phyloP scores from a whole-genome alignment of 352 stramenopile species.

The Phytophthora tubulina region DNA sequence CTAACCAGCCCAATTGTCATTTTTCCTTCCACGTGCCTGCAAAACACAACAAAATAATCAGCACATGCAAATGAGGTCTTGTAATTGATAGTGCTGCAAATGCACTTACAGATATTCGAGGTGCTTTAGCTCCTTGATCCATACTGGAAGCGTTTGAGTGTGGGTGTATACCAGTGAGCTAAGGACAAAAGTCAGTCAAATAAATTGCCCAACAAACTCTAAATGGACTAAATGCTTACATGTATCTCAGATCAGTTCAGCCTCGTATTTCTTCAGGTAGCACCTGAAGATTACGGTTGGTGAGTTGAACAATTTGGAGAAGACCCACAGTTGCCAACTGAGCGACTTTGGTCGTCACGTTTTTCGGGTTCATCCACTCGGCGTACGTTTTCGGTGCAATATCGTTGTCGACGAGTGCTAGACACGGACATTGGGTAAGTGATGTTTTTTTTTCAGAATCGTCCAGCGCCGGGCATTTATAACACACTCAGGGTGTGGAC shows the following conservation, averaged over 20 bases:
- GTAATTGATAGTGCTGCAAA: neutral
- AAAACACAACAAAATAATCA: too few species aligned
- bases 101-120: slow-evolving; percentile 47
- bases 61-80: neutral
- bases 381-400: slow-evolving; percentile 23
- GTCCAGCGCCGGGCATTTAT: slow-evolving; percentile 32
- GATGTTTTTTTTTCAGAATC: neutral
- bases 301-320: slow-evolving; percentile 37
- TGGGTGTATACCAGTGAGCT: slow-evolving; percentile 47
- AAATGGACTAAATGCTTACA: slow-evolving; percentile 25
- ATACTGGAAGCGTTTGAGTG: slow-evolving; percentile 33
- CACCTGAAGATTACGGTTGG: slow-evolving; percentile 31
- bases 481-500: slow-evolving; percentile 28
- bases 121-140: slow-evolving; percentile 38
- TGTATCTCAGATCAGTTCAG: slow-evolving; percentile 33
- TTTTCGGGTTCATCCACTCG: slow-evolving; percentile 34
- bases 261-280: slow-evolving; percentile 35
- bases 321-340: slow-evolving; percentile 21
- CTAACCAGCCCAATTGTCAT: too few species aligned
- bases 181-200: neutral
- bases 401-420: slow-evolving; percentile 46
- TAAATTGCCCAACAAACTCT: neutral
- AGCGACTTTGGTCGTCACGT: slow-evolving; percentile 34
- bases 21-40: too few species aligned
- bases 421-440: slow-evolving; percentile 45